Evolutionary conservation across 495 filamentous ascomycete genomes (phyloP).

Genomic region (Thermochaetoides thermophila): DNA sequence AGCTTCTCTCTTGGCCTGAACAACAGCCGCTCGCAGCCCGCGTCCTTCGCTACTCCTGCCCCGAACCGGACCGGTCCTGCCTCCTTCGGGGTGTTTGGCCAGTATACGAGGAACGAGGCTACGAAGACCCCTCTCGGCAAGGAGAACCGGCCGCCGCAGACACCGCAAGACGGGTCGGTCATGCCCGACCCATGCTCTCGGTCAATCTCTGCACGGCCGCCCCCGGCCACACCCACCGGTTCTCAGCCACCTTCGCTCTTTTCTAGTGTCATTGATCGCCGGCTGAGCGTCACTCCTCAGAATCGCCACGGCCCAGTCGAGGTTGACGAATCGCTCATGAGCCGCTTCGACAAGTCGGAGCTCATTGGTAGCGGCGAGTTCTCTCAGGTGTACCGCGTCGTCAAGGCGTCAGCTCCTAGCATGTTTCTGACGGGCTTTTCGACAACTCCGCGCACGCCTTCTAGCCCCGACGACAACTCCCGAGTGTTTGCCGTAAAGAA

Average conservation of each 20-base stretch:
- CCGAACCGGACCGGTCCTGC: conserved; percentile 4
- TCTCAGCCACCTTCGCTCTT: conserved; percentile 32
- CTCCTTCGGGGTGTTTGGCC: no score
- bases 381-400: conserved; percentile 77
- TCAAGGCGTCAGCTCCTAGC: conserved; percentile 17
- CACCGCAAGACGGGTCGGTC: conserved; percentile 53
- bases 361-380: conserved; percentile 79
- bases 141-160: conserved; percentile 53
- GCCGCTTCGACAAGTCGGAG: conserved; percentile 62
- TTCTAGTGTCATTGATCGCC: conserved; percentile 32
- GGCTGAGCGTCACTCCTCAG: conserved; percentile 35
- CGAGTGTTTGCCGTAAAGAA: conserved; percentile 95
- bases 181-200: conserved; percentile 64
- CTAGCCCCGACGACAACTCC: conserved; percentile 28
- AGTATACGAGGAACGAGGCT: conserved; percentile 5
- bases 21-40: conserved; percentile 4
- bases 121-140: conserved; percentile 32
- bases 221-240: conserved; percentile 66
- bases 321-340: conserved; percentile 50
- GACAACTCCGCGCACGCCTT: conserved; percentile 22
- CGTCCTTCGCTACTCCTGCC: conserved; percentile 8
- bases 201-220: conserved; percentile 46
- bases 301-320: conserved; percentile 44
- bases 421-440: conserved; percentile 14
- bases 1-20: conserved; percentile 10